phyloP scores from a whole-genome alignment of 1,139 yeast species.

The Candida tropicalis region DNA sequence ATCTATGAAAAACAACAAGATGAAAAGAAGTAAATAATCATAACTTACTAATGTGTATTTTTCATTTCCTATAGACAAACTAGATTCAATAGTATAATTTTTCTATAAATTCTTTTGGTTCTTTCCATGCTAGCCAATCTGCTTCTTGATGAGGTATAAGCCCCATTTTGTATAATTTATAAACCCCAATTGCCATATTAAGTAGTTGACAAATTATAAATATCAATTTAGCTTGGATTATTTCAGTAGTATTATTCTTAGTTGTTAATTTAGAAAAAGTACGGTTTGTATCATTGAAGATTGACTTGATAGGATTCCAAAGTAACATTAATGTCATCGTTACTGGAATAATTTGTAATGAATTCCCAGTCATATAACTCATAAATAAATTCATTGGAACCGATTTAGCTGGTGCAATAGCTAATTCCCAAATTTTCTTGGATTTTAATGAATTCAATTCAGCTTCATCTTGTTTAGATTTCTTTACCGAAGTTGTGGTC shows the following conservation, averaged over 20 bases:
- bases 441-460: constrained; percentile 44
- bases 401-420: constrained; percentile 79
- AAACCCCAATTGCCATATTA: constrained; percentile 74
- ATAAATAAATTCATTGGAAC: constrained; percentile 87
- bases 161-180: constrained; percentile 88
- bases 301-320: constrained; percentile 75
- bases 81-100: constrained; percentile 12
- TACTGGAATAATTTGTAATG: constrained; percentile 86
- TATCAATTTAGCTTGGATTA: constrained; percentile 40
- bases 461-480: constrained; percentile 15
- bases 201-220: constrained; percentile 62
- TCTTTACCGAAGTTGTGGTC: not conserved
- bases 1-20: constrained; percentile 50
- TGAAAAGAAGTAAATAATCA: not conserved
- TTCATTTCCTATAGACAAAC: too few relatives aligned
- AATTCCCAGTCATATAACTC: constrained; percentile 94
- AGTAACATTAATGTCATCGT: constrained; percentile 88
- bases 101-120: constrained; percentile 35
- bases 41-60: not conserved
- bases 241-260: constrained; percentile 40
- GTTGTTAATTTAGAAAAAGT: constrained; percentile 42
- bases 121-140: constrained; percentile 93
- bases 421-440: constrained; percentile 85
- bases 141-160: constrained; percentile 82
- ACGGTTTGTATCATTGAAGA: constrained; percentile 54